Base-by-base conservation (phyloP, 2,329 filamentous ascomycete genomes). In the Nemania sp. region DNA sequence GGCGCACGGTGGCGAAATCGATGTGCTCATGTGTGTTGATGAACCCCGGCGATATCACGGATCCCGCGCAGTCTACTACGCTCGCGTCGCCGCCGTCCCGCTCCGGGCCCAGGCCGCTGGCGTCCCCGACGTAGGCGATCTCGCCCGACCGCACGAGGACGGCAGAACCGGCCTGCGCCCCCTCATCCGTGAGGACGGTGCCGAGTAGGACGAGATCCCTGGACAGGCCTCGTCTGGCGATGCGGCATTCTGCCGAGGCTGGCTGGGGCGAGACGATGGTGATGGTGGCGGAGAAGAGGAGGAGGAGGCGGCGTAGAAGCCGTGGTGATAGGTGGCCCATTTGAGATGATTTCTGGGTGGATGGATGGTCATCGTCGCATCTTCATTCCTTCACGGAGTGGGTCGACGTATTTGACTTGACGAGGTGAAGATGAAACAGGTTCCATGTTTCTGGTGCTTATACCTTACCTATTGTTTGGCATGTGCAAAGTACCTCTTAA, bases 141-240 rank as follows among this genome's bases (percentile, higher is more conserved):
- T 32, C 54, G 48, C 71, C 72, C 0, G 71, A 67, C 5, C 69
- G 68, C 0, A 75, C 40, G 32, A 68, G 66, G 17, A 75, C 59
- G 29, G 66, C 65, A 54, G 69, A 66, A 39, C 69, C 64, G 1
- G 13, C 10, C 13, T 54, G 39, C 6, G 69, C 70, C 6, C 68
- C 68, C 11, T 70, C 63, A 1, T 65, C 46, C 0, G 73, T 83
- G 78, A 63, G 73, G 42, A 73, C 66, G 1, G 76, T 82, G 39
- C 80, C 80, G 7, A 76, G 74, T 0, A 83, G 72, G 34, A 69
- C n/a, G 2, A 69, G 48, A 7, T 62, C 62, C 2, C 29, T 17
- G 3, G 62, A 63, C 25, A 62, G 42, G 5, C 67, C 68, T 18
- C 59, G 61, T 15, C 18, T 57, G 54, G 57, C 40, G 37, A 69